Percentiles rank a stretch among this genome's conserved stretches.
phyloP scores from a whole-genome alignment of 2,329 filamentous ascomycete species.

The Colletotrichum gigasporum region DNA sequence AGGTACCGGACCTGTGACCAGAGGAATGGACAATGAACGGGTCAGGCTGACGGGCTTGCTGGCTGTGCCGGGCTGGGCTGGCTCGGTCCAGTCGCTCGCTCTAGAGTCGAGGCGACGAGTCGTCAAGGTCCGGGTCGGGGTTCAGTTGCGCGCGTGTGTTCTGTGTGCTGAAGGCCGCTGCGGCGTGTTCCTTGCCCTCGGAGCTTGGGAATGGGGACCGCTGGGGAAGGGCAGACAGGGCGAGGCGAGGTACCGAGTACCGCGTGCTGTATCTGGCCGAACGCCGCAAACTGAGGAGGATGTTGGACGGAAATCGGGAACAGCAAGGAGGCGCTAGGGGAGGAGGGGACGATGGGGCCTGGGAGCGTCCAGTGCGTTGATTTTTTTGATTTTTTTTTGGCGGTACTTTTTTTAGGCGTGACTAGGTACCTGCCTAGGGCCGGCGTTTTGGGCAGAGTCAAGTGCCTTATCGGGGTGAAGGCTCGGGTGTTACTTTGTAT shows the following conservation, averaged over 20 bases:
- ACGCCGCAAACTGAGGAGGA: not conserved
- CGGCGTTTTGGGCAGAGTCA: not conserved
- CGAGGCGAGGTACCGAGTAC: not conserved
- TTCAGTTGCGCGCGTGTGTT: too few relatives aligned
- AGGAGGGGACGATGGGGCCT: not conserved
- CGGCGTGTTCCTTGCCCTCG: not conserved
- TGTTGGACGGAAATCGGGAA: not conserved
- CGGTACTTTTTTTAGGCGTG: too few relatives aligned
- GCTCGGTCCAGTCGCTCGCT: not conserved
- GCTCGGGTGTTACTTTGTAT: too few relatives aligned
- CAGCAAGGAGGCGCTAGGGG: not conserved
- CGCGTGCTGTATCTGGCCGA: not conserved
- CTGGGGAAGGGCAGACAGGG: not conserved
- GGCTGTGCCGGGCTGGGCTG: not conserved
- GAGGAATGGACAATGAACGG: not conserved
- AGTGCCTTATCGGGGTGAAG: too few relatives aligned
- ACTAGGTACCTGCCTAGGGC: not conserved
- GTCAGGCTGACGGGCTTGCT: not conserved
- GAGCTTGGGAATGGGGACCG: not conserved
- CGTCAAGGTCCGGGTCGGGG: too few relatives aligned
- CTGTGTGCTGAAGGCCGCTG: not conserved
- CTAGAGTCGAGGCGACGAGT: not conserved
- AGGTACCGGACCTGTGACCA: not conserved
- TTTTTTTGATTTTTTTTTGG: too few relatives aligned
- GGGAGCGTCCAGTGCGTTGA: slow-evolving; percentile 3